Base-by-base conservation (phyloP, 2,329 filamentous ascomycete species). In the Diplodia mutila region DNA sequence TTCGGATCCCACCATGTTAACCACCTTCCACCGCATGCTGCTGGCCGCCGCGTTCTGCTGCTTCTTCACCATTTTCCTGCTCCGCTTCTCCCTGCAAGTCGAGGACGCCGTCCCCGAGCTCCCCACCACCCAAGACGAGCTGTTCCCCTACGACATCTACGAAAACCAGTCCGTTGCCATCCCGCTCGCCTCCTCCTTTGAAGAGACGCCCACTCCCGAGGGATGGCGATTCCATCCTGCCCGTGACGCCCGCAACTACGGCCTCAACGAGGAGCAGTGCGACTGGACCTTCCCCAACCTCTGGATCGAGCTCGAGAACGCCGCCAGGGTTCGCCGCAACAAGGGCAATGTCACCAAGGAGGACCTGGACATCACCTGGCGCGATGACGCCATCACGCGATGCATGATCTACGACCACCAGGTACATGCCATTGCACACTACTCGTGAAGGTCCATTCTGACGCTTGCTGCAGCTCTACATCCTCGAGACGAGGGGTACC, bases 331-430 rank as follows among this genome's bases (percentile, higher is more conserved):
- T 29, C 67, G 69, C 57, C 71, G 68, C 46, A 52, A 64, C 1
- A 65, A 68, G 11, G 70, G 72, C 25, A 70, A 71, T 14, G 68
- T 73, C 27, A 69, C 53, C 4, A 49, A 57, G 9, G 61, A 69
- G 23, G 73, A 76, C 34, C 46, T 76, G 18, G 71, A 75, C 42
- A 59, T 73, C 1, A 29, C 57, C 16, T 75, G 73, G 72, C 71
- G 69, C 23, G 27, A 64, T 3, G 63, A 69, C n/a, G 71, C 72
- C 46, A 68, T 68, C 46, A 71, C 73, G 8, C 69, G 73, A 7
- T 74, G 72, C n/a, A 73, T 77, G 73, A 75, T 77, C 27, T 71
- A 73, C 61, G 70, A 75, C 39, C 69, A 73, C 54, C 72, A 74
- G 69, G 73, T 74, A 52, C 21, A 6, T 52, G 23, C 39, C 6